These are phyloP conservation scores for Laburnicola sp. DNA, from an alignment of 2,329 filamentous ascomycete species.

Conservation along the genomic window DNA sequence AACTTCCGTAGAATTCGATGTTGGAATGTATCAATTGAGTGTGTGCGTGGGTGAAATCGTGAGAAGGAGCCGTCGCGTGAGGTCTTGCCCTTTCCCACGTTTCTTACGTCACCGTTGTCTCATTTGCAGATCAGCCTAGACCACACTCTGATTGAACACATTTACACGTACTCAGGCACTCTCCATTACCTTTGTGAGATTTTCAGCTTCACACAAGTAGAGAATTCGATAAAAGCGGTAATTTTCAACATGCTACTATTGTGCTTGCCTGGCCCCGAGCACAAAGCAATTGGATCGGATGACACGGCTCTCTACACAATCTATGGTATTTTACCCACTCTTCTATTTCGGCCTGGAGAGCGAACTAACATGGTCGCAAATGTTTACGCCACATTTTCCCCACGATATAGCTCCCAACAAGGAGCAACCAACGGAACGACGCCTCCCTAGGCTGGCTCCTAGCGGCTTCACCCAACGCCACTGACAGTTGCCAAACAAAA, in stretches of 20 bases:
- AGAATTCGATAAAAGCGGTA: no score
- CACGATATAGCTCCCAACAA: constrained; percentile 2
- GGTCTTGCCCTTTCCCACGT: constrained; percentile 17
- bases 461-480: background rate
- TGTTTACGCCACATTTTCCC: constrained; percentile 3
- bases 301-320: no score
- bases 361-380: no score
- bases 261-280: no score
- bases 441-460: background rate
- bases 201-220: no score
- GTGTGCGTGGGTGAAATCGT: background rate
- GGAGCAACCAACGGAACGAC: background rate
- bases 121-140: constrained; percentile 29
- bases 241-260: no score
- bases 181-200: no score
- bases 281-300: no score
- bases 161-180: no score
- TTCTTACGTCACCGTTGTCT: constrained; percentile 33
- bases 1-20: background rate
- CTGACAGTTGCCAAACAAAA: background rate
- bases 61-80: constrained; percentile 20
- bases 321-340: no score
- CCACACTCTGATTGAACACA: background rate
- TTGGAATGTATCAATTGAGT: background rate
- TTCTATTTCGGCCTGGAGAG: no score